phyloP scores from a whole-genome alignment of 345 rosid species.

The Citrus mangshanensis region DNA sequence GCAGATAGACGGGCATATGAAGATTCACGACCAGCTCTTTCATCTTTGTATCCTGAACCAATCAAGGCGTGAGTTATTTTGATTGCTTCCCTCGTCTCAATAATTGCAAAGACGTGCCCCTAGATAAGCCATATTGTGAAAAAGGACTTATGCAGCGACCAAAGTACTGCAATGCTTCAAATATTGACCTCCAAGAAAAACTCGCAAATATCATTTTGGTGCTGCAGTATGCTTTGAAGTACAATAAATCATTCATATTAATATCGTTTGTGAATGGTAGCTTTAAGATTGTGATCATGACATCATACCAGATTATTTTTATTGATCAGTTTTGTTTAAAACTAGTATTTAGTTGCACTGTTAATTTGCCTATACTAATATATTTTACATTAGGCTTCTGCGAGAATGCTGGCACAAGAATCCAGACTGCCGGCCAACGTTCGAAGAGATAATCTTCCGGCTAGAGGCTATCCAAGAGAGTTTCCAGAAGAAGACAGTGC shows the following conservation, averaged over 20 bases:
- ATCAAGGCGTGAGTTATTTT: slow-evolving; percentile 42
- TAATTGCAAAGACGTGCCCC: not conserved
- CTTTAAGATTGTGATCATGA: not conserved
- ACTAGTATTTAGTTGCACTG: not conserved
- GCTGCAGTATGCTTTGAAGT: not conserved
- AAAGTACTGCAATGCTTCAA: not conserved
- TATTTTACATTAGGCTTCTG: slow-evolving; percentile 43
- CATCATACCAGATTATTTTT: not conserved
- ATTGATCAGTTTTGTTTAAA: not conserved
- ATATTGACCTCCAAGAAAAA: not conserved
- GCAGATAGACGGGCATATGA: slow-evolving; percentile 68
- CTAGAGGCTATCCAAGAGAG: slow-evolving; percentile 47
- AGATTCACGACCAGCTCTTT: slow-evolving; percentile 51
- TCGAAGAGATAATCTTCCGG: slow-evolving; percentile 50
- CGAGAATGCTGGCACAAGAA: slow-evolving; percentile 65
- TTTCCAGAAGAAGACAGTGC: slow-evolving; percentile 6
- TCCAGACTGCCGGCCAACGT: slow-evolving; percentile 58
- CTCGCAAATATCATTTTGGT: not conserved
- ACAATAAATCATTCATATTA: not conserved
- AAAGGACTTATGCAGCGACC: not conserved
- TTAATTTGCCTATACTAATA: not conserved
- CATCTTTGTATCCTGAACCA: slow-evolving; percentile 42
- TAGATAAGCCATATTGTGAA: not conserved
- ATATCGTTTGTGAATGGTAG: not conserved
- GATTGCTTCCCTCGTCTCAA: not conserved